phyloP scores from a whole-genome alignment of 1,139 yeast genomes.

The Yamadazyma siamensis region DNA sequence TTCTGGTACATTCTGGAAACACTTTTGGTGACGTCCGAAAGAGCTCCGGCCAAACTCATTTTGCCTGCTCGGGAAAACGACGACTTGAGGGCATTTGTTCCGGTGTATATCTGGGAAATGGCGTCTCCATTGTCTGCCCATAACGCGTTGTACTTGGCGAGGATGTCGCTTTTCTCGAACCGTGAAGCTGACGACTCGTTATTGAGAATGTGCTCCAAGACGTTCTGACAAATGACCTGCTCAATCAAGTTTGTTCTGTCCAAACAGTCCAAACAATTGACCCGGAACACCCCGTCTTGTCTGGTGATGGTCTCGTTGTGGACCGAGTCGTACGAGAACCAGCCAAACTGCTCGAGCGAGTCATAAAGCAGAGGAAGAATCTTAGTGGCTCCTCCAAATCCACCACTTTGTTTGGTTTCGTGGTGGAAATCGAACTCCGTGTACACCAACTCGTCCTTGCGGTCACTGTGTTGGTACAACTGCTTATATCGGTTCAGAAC shows the following conservation, averaged over 20 bases:
- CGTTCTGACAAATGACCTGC: conserved; percentile 65
- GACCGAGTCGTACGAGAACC: conserved; percentile 61
- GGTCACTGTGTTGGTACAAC: conserved; percentile 44
- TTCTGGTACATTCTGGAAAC: conserved; percentile 94
- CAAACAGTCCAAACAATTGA: conserved; percentile 91
- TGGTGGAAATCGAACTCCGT: conserved; percentile 93
- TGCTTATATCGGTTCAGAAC: conserved; percentile 65
- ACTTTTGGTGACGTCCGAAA: conserved; percentile 93
- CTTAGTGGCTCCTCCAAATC: conserved; percentile 78
- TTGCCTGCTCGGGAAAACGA: conserved; percentile 93
- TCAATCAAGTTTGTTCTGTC: conserved; percentile 94
- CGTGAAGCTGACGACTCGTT: conserved; percentile 33
- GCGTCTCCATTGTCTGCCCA: conserved; percentile 99
- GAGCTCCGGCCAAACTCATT: conserved; percentile 93
- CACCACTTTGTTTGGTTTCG: conserved; percentile 79
- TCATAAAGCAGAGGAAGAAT: conserved; percentile 62
- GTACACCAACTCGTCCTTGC: conserved; percentile 49
- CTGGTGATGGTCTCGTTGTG: conserved; percentile 53
- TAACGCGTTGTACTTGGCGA: conserved; percentile 67
- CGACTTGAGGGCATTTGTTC: conserved; percentile 93
- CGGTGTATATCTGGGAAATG: conserved; percentile 92
- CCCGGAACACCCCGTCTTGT: conserved; percentile 87
- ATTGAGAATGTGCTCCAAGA: conserved; percentile 62
- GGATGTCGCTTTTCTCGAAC: conserved; percentile 42
- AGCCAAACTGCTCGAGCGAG: conserved; percentile 75